phyloP scores from a whole-genome alignment of 2,329 filamentous ascomycete genomes.

The Aspergillus sojae region DNA sequence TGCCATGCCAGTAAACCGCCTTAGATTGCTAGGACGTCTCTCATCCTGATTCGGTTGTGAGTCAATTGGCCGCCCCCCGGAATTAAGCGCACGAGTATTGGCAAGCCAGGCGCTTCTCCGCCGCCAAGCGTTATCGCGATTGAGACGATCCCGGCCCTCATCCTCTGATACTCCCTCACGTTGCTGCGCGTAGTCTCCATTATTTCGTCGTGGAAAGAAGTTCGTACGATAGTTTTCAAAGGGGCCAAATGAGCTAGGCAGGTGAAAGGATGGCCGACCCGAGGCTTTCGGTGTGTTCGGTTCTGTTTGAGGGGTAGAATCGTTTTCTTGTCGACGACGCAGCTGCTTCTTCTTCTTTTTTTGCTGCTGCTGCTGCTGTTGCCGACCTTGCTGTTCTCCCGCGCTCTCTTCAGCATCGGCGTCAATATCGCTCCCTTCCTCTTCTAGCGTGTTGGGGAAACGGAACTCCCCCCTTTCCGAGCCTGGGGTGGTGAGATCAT shows the following conservation, averaged over 20 bases:
- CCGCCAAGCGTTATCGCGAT: constrained; percentile 58
- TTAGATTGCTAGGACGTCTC: constrained; percentile 64
- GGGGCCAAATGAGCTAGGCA: constrained; percentile 51
- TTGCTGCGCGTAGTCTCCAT: constrained; percentile 62
- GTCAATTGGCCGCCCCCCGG: constrained; percentile 55
- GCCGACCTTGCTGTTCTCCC: constrained; percentile 65
- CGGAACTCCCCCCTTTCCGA: constrained; percentile 54
- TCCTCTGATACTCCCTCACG: constrained; percentile 73
- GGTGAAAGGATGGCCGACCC: constrained; percentile 41
- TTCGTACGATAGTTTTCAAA: constrained; percentile 49
- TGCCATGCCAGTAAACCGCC: constrained; percentile 66
- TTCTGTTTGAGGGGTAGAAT: constrained; percentile 61
- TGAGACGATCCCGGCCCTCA: constrained; percentile 67
- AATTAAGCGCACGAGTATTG: constrained; percentile 47
- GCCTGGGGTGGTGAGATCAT: constrained; percentile 47
- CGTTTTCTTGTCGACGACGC: constrained; percentile 57
- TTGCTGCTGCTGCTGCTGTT: constrained; percentile 52
- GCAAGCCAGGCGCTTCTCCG: constrained; percentile 63
- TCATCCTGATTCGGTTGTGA: constrained; percentile 52
- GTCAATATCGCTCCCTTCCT: constrained; percentile 70
- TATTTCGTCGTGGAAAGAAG: constrained; percentile 66
- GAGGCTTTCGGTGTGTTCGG: constrained; percentile 66
- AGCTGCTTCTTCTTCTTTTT: constrained; percentile 54
- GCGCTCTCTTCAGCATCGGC: constrained; percentile 85
- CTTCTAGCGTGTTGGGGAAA: constrained; percentile 58